A percentile compares a stretch with the other conserved stretches of the same genome.
These are phyloP conservation scores for Dothiorella sarmentorum DNA, from an alignment of 2,329 filamentous ascomycete genomes.

Conservation along the genomic window DNA sequence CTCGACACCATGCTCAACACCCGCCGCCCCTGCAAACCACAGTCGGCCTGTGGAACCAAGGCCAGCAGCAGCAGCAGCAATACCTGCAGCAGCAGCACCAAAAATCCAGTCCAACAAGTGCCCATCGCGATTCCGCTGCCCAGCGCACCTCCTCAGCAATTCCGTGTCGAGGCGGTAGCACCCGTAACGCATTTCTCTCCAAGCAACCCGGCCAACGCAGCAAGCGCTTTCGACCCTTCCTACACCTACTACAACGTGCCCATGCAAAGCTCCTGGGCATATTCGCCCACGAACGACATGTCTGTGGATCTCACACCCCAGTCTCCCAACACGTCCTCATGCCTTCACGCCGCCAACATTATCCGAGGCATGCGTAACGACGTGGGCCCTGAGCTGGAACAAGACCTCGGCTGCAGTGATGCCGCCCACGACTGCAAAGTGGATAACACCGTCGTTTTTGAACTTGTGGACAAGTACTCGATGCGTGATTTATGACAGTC, in stretches of 20 bases:
- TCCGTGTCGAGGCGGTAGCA: no score
- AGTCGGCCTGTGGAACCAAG: constrained; percentile 19
- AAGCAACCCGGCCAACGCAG: neutral
- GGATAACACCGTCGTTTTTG: constrained; percentile 42
- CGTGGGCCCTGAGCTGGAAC: constrained; percentile 36
- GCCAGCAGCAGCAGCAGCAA: no score
- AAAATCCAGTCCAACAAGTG: neutral
- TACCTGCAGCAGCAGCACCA: neutral
- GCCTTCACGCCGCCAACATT: constrained; percentile 43
- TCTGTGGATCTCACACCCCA: constrained; percentile 1
- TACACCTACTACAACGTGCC: neutral
- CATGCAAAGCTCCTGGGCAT: neutral
- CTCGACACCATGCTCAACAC: constrained; percentile 33
- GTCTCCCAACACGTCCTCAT: constrained; percentile 31
- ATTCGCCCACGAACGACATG: constrained; percentile 18
- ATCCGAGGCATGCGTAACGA: constrained; percentile 44
- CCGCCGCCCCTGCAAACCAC: constrained; percentile 26
- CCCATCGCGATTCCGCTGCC: neutral
- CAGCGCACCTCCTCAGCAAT: no score
- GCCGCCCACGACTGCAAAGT: constrained; percentile 41
- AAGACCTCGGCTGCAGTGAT: constrained; percentile 39
- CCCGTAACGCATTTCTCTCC: neutral
- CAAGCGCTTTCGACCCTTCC: neutral
- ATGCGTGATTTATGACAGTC: constrained; percentile 10
- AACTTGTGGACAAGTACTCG: constrained; percentile 45